These are phyloP conservation scores for Rhinocladiella similis DNA, from an alignment of 2,329 filamentous ascomycete species.

Conservation along the genomic window DNA sequence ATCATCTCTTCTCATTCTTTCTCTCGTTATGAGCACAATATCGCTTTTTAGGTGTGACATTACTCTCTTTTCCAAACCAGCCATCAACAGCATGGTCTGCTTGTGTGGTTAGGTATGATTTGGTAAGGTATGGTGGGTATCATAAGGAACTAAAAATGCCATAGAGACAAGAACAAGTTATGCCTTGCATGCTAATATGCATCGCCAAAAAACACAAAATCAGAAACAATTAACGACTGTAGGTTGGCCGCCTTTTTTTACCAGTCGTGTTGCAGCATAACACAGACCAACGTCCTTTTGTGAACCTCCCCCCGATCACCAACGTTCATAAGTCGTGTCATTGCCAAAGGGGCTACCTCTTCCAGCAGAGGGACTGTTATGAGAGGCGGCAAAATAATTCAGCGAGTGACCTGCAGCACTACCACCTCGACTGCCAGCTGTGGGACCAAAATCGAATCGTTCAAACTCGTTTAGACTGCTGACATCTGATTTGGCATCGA, in stretches of 20 bases:
- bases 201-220: neutral
- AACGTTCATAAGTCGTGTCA: conserved; percentile 16
- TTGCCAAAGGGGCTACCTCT: conserved; percentile 21
- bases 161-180: neutral
- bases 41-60: too few species aligned
- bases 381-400: conserved; percentile 20
- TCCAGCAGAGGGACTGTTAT: conserved; percentile 16
- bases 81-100: too few species aligned
- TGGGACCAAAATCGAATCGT: conserved; percentile 25
- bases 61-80: too few species aligned
- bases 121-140: neutral
- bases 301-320: conserved; percentile 4
- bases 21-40: too few species aligned
- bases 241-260: neutral
- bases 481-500: conserved; percentile 30
- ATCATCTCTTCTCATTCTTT: too few species aligned
- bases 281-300: neutral
- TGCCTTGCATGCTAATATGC: neutral
- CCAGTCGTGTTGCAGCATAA: neutral
- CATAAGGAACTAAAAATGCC: neutral
- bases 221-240: neutral
- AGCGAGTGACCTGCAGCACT: conserved; percentile 19
- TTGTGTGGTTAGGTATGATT: neutral
- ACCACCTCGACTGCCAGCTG: conserved; percentile 14
- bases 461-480: conserved; percentile 30